These are phyloP conservation scores for Ceratobasidium sp. DNA, from an alignment of 1,284 basidiomycete genomes.

Conservation along the genomic window DNA sequence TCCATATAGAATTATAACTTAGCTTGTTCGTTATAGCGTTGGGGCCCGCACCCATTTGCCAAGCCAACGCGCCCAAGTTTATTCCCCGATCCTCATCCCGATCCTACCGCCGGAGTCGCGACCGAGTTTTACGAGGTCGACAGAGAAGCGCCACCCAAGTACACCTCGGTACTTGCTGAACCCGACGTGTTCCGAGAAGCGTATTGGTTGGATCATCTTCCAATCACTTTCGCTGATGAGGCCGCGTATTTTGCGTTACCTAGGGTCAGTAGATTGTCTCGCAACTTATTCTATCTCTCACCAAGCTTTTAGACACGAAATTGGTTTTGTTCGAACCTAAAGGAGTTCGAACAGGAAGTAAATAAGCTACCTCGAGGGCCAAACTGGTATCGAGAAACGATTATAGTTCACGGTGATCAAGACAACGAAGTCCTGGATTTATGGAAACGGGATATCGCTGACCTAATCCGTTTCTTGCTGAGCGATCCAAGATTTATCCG, in stretches of 20 bases:
- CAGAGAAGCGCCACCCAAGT: background rate
- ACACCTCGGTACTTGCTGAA: background rate
- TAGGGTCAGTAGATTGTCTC: background rate
- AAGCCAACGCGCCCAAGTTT: background rate
- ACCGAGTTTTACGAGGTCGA: background rate
- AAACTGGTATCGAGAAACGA: conserved; percentile 51
- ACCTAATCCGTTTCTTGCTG: conserved; percentile 55
- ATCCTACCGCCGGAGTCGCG: conserved; percentile 9
- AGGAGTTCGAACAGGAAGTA: conserved; percentile 50
- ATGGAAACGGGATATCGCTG: conserved; percentile 56
- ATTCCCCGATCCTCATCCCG: background rate
- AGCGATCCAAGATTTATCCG: conserved; percentile 19
- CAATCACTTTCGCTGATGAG: background rate
- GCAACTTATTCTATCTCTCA: background rate
- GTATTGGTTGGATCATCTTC: background rate
- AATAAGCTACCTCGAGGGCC: conserved; percentile 52
- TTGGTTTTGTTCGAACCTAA: conserved; percentile 50
- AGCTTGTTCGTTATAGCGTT: background rate
- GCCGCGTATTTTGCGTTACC: background rate
- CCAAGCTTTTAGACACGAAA: background rate
- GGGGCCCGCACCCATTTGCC: background rate
- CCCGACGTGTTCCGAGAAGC: background rate
- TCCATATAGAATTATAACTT: background rate
- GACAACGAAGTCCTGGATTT: conserved; percentile 54
- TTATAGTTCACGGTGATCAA: conserved; percentile 53